Evolutionary conservation across 1,284 basidiomycete genomes (phyloP).

Genomic region (Ustilago tritici): DNA sequence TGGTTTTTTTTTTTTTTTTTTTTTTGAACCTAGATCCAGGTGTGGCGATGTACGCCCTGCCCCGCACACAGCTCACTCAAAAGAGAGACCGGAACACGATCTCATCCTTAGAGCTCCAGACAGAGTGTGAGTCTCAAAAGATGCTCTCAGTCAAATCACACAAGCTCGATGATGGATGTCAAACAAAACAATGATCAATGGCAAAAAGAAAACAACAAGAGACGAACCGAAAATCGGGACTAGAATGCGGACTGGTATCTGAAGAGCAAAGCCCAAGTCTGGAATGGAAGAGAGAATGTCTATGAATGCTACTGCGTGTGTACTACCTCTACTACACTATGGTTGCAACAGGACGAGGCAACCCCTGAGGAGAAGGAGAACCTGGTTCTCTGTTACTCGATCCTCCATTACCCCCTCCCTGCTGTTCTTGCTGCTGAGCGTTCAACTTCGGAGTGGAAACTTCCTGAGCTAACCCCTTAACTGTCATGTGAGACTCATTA

Average conservation of each 20-base stretch:
- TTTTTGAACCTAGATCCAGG: no score
- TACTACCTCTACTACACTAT: conserved; percentile 27
- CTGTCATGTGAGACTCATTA: conserved; percentile 41
- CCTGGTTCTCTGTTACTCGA: conserved; percentile 32
- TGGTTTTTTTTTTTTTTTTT: no score
- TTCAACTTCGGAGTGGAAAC: conserved; percentile 42
- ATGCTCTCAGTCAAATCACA: not conserved
- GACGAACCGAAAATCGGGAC: not conserved
- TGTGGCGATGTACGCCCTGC: no score
- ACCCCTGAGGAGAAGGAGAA: conserved; percentile 40
- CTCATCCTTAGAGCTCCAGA: no score
- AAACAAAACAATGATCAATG: no score
- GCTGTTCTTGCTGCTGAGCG: conserved; percentile 18
- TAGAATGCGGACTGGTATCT: not conserved
- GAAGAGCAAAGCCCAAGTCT: not conserved
- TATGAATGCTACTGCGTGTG: not conserved
- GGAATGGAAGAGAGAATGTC: not conserved
- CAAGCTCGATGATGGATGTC: no score
- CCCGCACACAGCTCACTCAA: no score
- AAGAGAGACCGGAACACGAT: no score
- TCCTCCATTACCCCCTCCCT: not conserved
- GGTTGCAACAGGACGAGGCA: conserved; percentile 47
- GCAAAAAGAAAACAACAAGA: conserved; percentile 5
- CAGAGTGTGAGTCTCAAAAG: not conserved
- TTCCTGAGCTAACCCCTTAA: conserved; percentile 31